Evolutionary conservation across 345 rosid species (phyloP).

Genomic region (Rhizophora mangle): DNA sequence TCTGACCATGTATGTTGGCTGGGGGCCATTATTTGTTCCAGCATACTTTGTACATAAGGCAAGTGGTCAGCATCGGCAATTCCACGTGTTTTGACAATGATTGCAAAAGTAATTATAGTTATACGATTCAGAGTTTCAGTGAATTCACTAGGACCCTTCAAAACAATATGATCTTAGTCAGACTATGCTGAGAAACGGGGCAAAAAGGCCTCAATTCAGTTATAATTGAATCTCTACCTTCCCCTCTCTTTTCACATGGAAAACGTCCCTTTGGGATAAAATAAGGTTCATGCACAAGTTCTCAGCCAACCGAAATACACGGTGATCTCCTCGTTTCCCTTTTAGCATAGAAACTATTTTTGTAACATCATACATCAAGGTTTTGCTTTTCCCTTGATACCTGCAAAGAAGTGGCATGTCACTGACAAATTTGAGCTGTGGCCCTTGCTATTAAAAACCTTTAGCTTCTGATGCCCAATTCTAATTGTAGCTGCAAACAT

Average conservation of each 20-base stretch:
- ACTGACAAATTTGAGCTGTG: conserved; percentile 2
- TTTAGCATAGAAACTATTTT: conserved; percentile 89
- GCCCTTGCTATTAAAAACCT: conserved; percentile 8
- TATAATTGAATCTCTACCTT: conserved; percentile 47
- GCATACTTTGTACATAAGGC: conserved; percentile 79
- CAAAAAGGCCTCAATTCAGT: conserved; percentile 8
- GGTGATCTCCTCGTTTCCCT: conserved; percentile 97
- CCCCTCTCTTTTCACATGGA: conserved; percentile 87
- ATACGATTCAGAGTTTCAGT: conserved; percentile 92
- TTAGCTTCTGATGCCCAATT: conserved; percentile 8
- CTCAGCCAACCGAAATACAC: conserved; percentile 86
- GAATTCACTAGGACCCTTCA: conserved; percentile 96
- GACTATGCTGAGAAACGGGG: conserved; percentile 15
- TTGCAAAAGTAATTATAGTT: conserved; percentile 84
- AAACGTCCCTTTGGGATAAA: conserved; percentile 86
- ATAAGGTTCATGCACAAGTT: conserved; percentile 92
- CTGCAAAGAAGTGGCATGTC: conserved; percentile 35
- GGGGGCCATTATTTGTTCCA: conserved; percentile 83
- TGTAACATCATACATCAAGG: conserved; percentile 90
- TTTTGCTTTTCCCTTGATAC: conserved; percentile 90
- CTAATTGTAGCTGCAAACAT: conserved; percentile 1
- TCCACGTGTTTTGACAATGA: conserved; percentile 93
- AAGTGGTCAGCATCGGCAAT: conserved; percentile 96
- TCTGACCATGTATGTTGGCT: conserved; percentile 98
- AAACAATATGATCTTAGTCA: conserved; percentile 18